Evolutionary conservation across 768 basidiomycete species (phyloP), one percentile per base, ranked within the genome.

Genomic region (Cyathus striatus): DNA sequence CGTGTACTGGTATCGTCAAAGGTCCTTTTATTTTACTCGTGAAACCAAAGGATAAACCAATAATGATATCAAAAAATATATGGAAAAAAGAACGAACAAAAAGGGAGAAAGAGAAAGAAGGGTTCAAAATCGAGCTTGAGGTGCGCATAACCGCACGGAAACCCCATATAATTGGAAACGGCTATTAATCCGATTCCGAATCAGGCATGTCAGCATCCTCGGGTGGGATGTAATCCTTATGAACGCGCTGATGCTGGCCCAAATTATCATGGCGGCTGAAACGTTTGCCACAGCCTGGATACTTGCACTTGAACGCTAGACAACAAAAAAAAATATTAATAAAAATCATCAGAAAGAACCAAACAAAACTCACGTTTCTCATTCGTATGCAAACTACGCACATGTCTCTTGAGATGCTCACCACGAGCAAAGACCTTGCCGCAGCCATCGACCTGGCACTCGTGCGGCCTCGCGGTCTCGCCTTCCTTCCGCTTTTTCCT

Each of bases 231-330:
- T 63, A 74, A 46, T 73, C 72, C 52, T 74, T 76, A 64, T 91
- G 89, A 33, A 90, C 84, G 38, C 86, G 81, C 81, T 87, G 83
- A 54, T 93, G 90, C 63, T 93, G 90, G 35, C 82, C 80, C 36
- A 93, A 76, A 57, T 93, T 93, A 60, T 93, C 91, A 54, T 88
- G 86, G 38, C 91, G 73, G 55, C 83, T 86, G 57, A 93, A 93
- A 49, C 81, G 81, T 69, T 90, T 90, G 41, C 76, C 81, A 56
- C 90, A 93, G 12, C 79, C 81, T 23, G 84, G 82, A 59, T 81
- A 79, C 18, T 83, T 81, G 64, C 90, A 93, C 54, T 77, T 77
- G 63, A 86, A 86, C 44, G 91, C 90, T 92, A 47, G 47, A 43
- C 35, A 52, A 23, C 50, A 47, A 40, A 25, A 51, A 40, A 27